Evolutionary conservation across 768 basidiomycete genomes (phyloP).

Genomic region (Podaxis carcinomalis): DNA sequence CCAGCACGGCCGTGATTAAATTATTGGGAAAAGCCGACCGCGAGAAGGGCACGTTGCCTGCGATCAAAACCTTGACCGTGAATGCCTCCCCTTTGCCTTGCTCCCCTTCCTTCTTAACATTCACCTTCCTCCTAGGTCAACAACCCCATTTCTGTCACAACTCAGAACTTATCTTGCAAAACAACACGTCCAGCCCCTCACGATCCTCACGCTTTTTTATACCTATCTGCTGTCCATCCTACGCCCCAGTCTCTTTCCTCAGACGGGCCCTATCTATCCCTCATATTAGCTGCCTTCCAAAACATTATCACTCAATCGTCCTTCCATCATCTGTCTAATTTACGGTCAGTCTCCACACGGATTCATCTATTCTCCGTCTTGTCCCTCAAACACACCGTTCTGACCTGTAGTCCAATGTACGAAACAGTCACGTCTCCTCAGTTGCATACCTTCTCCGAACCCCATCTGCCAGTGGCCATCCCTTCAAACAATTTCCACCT

Average conservation of each 20-base stretch:
- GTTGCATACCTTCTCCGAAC: conserved; percentile 18
- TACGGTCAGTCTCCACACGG: conserved; percentile 30
- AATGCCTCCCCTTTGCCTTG: conserved; percentile 59
- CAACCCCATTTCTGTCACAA: conserved; percentile 26
- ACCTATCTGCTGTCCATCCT: conserved; percentile 19
- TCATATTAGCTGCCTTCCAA: conserved; percentile 11
- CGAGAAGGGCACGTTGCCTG: conserved; percentile 71
- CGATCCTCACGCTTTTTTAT: conserved; percentile 50
- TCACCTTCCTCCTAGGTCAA: conserved; percentile 26
- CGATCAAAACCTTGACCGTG: conserved; percentile 63
- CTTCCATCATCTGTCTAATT: conserved; percentile 33
- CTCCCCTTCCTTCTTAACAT: conserved; percentile 46
- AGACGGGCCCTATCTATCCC: conserved; percentile 24
- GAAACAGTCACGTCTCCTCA: conserved; percentile 51
- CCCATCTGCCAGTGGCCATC: conserved; percentile 7
- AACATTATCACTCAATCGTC: background rate
- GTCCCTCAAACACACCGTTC: conserved; percentile 22
- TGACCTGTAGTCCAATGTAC: conserved; percentile 59
- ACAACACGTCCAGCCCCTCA: conserved; percentile 42
- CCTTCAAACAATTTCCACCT: conserved; percentile 6
- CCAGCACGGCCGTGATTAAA: conserved; percentile 19
- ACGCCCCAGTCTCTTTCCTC: background rate
- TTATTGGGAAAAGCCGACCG: conserved; percentile 46
- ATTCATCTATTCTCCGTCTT: conserved; percentile 12
- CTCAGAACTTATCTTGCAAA: conserved; percentile 18